Evolutionary conservation across 768 basidiomycete species (phyloP).

Genomic region (Hysterangium stoloniferum): DNA sequence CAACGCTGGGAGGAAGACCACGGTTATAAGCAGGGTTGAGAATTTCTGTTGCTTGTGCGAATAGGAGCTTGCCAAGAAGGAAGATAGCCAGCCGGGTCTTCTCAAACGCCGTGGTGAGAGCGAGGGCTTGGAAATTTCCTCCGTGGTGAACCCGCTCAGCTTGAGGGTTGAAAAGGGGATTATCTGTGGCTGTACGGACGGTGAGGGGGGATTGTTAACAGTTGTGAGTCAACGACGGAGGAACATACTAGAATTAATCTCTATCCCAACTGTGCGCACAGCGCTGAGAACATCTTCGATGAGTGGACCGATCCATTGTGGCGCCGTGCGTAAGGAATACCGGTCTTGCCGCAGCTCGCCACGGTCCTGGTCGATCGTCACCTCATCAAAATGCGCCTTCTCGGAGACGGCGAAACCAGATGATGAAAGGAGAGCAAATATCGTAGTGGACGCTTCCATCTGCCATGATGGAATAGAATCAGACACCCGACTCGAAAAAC

Average conservation of each 20-base stretch:
- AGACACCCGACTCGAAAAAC: background rate
- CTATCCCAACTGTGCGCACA: constrained; percentile 54
- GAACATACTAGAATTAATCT: constrained; percentile 74
- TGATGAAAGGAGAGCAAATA: constrained; percentile 61
- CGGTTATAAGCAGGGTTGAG: constrained; percentile 78
- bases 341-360: constrained; percentile 77
- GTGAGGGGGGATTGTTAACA: background rate
- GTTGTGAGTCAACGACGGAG: too few species aligned
- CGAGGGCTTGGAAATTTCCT: constrained; percentile 87
- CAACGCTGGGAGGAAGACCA: constrained; percentile 72
- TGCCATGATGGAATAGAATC: constrained; percentile 15
- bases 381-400: constrained; percentile 52
- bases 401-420: constrained; percentile 44
- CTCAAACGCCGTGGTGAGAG: constrained; percentile 83
- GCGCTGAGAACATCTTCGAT: constrained; percentile 70
- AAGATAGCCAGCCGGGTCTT: constrained; percentile 70
- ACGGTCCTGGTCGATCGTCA: constrained; percentile 61
- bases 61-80: constrained; percentile 63
- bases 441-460: constrained; percentile 65
- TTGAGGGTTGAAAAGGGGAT: constrained; percentile 70
- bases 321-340: constrained; percentile 63
- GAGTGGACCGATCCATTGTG: constrained; percentile 84
- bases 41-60: constrained; percentile 62
- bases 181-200: constrained; percentile 63
- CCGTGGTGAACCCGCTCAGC: constrained; percentile 66